Base-by-base conservation (phyloP, 2,329 filamentous ascomycete genomes). In the Orbilia quercus region DNA sequence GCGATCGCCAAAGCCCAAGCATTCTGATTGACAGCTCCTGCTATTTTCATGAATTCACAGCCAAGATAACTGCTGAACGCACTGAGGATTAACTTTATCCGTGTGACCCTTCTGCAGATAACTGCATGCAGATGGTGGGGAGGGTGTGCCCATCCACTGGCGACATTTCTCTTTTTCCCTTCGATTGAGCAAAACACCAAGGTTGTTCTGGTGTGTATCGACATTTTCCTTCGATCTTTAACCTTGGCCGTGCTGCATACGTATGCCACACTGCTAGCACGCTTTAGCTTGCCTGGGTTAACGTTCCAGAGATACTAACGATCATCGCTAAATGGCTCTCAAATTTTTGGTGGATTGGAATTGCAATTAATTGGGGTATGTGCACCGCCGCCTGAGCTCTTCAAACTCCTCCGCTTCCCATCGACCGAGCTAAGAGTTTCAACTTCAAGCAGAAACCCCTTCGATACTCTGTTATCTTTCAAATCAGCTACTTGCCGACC, bases 71-170 rank as follows among this genome's bases (percentile, higher is more conserved):
- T 38, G 44, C 16, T 58, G 45, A 44, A 65, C 60, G 42, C 45
- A 65, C 59, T 59, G 53, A 59, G 44, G 48, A 59, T 72, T 44
- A 64, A 57, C 69, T 50, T 50, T 55, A 55, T 66, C 60, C 69
- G 60, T 66, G 48, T 73, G 69, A 73, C 69, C 60, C 51, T 31
- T 60, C 67, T 73, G 67, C 67, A 73, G 59, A 60, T 53, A 40
- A 59, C 69, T 73, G 69, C 69, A 73, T 66, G 69, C 60, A 62
- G n/a, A n/a, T n/a, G n/a, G 69, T 73, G 60, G 69, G 44, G 60
- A 66, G 69, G 66, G 54, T 66, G 38, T 62, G 53, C 40, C 69
- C 69, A 73, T 54, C 36, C 42, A 66, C 62, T 62, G 60, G 60
- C 48, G 47, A 73, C 16, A 31, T 60, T 58, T 58, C 25, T 59